A percentile compares a stretch with the other conserved stretches of the same genome.
Evolutionary conservation across 495 filamentous ascomycete species (phyloP).

Genomic region (Penicillium canescens): DNA sequence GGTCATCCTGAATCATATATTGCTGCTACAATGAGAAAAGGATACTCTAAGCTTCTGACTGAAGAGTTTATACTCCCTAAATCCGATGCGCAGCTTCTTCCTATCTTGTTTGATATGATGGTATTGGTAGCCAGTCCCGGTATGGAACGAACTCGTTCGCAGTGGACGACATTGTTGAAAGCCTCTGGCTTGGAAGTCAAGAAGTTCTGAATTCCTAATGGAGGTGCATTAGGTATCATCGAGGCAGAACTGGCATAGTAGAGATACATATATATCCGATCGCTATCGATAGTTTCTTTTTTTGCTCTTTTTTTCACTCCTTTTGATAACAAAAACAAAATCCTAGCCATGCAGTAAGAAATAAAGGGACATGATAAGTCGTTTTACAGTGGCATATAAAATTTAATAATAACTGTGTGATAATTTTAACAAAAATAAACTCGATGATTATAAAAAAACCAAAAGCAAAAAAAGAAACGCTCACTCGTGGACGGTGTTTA

Average conservation of each 20-base stretch:
- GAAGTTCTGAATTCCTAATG: slow-evolving; percentile 24
- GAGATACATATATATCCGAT: too few relatives aligned
- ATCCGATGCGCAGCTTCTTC: slow-evolving; percentile 16
- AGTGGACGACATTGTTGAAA: slow-evolving; percentile 30
- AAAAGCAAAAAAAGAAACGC: slow-evolving; percentile 20
- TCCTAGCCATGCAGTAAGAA: too few relatives aligned
- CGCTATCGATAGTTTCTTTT: too few relatives aligned
- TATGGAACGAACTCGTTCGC: slow-evolving; percentile 28
- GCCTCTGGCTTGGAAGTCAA: slow-evolving; percentile 31
- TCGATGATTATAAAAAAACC: too few relatives aligned
- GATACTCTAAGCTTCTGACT: slow-evolving; percentile 43
- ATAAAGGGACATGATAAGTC: too few relatives aligned
- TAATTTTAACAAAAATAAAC: too few relatives aligned
- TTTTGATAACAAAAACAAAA: too few relatives aligned
- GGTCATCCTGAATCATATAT: slow-evolving; percentile 34
- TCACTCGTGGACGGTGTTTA: slow-evolving; percentile 17
- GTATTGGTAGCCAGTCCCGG: slow-evolving; percentile 35
- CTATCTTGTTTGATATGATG: slow-evolving; percentile 29
- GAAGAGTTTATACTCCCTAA: slow-evolving; percentile 42
- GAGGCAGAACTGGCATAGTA: slow-evolving; percentile 26
- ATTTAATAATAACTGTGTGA: too few relatives aligned
- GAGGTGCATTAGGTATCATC: slow-evolving; percentile 28
- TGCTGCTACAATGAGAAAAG: slow-evolving; percentile 34
- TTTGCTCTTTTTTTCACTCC: too few relatives aligned
- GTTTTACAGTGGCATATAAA: too few relatives aligned